Conservation (phyloP, 768 basidiomycete species). For the Cyclocybe cylindracea region DNA sequence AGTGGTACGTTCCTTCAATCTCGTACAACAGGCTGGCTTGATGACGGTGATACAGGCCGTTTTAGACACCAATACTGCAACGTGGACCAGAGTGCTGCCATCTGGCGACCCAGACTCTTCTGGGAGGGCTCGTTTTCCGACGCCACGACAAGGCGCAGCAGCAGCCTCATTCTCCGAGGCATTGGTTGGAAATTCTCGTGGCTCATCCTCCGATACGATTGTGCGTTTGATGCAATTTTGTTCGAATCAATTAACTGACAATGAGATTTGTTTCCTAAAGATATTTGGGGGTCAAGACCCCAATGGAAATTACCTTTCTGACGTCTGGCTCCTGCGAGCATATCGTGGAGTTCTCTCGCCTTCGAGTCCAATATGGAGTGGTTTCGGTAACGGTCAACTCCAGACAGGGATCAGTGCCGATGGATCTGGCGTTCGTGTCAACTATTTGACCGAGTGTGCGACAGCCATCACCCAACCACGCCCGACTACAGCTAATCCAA, state of each 20-base stretch:
- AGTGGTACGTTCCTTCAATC: slow-evolving; percentile 49
- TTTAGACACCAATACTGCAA: slow-evolving; percentile 57
- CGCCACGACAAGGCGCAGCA: slow-evolving; percentile 70
- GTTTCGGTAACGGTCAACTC: slow-evolving; percentile 64
- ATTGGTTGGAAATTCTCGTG: slow-evolving; percentile 57
- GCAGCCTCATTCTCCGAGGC: slow-evolving; percentile 54
- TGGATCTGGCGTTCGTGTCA: slow-evolving; percentile 65
- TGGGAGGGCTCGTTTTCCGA: slow-evolving; percentile 53
- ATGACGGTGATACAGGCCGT: slow-evolving; percentile 47
- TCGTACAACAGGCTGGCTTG: slow-evolving; percentile 2
- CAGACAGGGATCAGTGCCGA: slow-evolving; percentile 63
- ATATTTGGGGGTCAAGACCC: slow-evolving; percentile 77
- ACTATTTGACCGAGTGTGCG: slow-evolving; percentile 65
- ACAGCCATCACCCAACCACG: slow-evolving; percentile 23
- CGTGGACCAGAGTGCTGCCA: slow-evolving; percentile 75
- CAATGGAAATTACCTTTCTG: slow-evolving; percentile 65
- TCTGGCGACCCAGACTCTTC: slow-evolving; percentile 70
- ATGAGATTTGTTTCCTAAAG: slow-evolving; percentile 18
- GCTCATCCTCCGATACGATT: slow-evolving; percentile 62
- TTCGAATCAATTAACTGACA: neutral
- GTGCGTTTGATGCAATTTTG: slow-evolving; percentile 28
- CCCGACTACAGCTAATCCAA: neutral
- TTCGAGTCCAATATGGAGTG: slow-evolving; percentile 59
- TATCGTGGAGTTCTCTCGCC: slow-evolving; percentile 64
- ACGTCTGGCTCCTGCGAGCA: slow-evolving; percentile 77